phyloP scores from a whole-genome alignment of 1,284 basidiomycete species.

The Phlebopus sp. region DNA sequence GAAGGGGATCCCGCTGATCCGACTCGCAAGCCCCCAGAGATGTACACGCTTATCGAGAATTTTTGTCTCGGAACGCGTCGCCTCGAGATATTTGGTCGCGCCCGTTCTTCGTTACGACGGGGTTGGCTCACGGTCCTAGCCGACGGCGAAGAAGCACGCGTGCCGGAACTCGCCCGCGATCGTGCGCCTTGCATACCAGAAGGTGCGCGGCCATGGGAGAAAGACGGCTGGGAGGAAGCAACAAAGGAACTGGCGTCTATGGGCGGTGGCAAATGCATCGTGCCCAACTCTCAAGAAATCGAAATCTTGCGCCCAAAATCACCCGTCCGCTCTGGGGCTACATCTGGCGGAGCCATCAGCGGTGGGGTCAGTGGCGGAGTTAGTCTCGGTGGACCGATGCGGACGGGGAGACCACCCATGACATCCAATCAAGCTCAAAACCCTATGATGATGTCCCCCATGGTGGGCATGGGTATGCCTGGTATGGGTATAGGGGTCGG shows the following conservation, averaged over 20 bases:
- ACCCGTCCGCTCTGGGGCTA: constrained; percentile 50
- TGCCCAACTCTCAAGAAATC: constrained; percentile 77
- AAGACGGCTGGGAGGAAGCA: constrained; percentile 57
- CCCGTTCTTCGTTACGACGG: constrained; percentile 67
- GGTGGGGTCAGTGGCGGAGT: constrained; percentile 27
- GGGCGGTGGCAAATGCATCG: constrained; percentile 55
- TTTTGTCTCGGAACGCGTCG: constrained; percentile 94
- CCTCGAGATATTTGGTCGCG: constrained; percentile 86
- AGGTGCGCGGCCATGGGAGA: constrained; percentile 48
- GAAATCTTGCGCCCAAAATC: constrained; percentile 87
- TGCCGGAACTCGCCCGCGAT: constrained; percentile 38
- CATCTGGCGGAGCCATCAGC: constrained; percentile 26
- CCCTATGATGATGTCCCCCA: constrained; percentile 49
- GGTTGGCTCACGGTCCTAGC: constrained; percentile 92
- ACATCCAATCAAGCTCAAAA: constrained; percentile 29
- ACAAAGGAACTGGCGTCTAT: constrained; percentile 48
- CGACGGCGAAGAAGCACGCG: constrained; percentile 55
- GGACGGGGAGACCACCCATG: constrained; percentile 18
- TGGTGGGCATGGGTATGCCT: constrained; percentile 41
- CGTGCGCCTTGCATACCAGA: constrained; percentile 44
- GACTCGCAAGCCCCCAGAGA: constrained; percentile 87
- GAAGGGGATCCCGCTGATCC: constrained; percentile 80
- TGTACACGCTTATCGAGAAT: constrained; percentile 94
- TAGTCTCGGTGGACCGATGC: constrained; percentile 18
- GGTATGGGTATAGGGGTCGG: constrained; percentile 26